Base-by-base conservation (phyloP, 148 eudicot species). In the Arctostaphylos glauca region DNA sequence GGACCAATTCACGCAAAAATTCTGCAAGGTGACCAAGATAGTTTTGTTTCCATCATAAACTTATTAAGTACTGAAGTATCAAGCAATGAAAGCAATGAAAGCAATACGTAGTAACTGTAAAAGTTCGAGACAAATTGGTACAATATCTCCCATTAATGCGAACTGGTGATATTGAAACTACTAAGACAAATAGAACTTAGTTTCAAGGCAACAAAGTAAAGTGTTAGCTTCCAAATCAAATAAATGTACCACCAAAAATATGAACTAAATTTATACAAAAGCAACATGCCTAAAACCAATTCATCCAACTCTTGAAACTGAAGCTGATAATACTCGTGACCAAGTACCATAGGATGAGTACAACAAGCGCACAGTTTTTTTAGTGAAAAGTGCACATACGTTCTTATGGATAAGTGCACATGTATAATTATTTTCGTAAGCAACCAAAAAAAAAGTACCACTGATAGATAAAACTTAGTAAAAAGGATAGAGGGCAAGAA, bases 211-310 rank as follows among this genome's bases (percentile, higher is more conserved):
- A 18, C 76, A 44, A 44, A 72, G n/a, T 3, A 19, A 72, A 72
- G 5, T 41, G 16, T 72, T 15, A 21, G 53, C 76, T 21, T 19
- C 21, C 19, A 44, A 47, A 8, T 47, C 10, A 9, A 47, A n/a
- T 46, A 73, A 47, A 46, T 47, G 21, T 18, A 72, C 16, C 18
- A 8, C 0, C 38, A 31, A 31, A 31, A 31, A 31, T 31, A 31
- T 31, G 38, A 31, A 31, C 38, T 46, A 73, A 47, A 46, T 47
- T 3, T 0, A 46, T 12, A 46, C 53, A 44, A 46, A 53, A 47
- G 49, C 74, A 71, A 2, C 76, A 73, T 47, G 76, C 52, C n/a
- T 47, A 73, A 73, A 73, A 46, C 53, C 53, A 47, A n/a, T 16
- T 73, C 76, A 73, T 19, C 25, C 9, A 18, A 47, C 25, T 72